Conservation (phyloP, 2,329 filamentous ascomycete genomes). For the Emericellopsis cladophorae region DNA sequence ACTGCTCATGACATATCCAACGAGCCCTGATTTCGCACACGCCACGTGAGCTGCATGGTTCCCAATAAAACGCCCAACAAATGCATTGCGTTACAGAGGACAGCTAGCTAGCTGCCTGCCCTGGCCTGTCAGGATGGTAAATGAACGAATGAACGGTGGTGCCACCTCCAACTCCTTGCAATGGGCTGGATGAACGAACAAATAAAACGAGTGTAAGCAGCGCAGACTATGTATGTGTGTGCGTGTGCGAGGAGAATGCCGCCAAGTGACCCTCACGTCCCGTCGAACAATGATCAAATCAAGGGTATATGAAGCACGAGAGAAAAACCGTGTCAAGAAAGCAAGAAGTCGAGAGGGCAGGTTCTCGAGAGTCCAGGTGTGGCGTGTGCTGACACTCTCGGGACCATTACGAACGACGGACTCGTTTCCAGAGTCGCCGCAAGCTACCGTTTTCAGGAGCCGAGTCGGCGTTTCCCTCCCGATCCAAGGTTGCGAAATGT, state of each 20-base stretch:
- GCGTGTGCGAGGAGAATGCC: neutral
- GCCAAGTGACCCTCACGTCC: no score
- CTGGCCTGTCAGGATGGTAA: neutral
- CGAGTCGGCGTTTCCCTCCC: constrained; percentile 19
- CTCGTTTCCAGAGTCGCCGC: constrained; percentile 52
- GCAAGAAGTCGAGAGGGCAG: neutral
- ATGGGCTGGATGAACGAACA: neutral
- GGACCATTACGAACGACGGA: constrained; percentile 27
- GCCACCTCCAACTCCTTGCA: neutral
- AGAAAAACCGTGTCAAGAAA: neutral
- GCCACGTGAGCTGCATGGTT: no score
- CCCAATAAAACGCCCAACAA: no score
- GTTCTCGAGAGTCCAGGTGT: no score
- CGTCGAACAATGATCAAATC: no score
- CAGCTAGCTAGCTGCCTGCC: no score
- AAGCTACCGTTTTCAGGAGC: constrained; percentile 37
- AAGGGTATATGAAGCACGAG: neutral
- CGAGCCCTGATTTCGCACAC: no score
- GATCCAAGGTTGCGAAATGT: constrained; percentile 40
- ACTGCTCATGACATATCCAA: no score
- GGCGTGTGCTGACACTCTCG: neutral
- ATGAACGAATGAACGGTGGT: neutral
- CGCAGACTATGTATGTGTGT: neutral
- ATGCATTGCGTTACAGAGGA: no score
- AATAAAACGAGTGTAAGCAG: neutral